Base-by-base conservation (phyloP, 805 yeast genomes). In the Ogataea naganishii region DNA sequence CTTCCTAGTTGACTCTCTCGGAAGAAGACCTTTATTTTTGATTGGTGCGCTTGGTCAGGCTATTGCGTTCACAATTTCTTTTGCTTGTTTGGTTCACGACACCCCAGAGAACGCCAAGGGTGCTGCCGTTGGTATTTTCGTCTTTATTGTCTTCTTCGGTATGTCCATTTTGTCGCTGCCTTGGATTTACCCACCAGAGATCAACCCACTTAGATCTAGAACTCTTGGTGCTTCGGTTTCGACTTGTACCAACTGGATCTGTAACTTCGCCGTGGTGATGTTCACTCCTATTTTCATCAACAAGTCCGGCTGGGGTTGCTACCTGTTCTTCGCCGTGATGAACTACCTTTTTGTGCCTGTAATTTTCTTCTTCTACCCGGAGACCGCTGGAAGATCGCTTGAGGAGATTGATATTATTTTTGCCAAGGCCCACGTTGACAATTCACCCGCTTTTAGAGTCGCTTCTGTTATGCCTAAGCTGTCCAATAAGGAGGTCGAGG, bases 391-490 rank as follows among this genome's bases (percentile, higher is more conserved):
- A 29, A 69, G 84, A 51, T 65, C 80, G 22, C 65, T 80, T 54
- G 88, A 80, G 53, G 84, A 78, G 47, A 70, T 80, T 51, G 88
- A 80, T 49, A 75, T 76, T 47, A 75, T 80, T 33, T 73, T 58
- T 39, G 81, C 82, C 46, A 72, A 70, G 56, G 69, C 80, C 6
- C 48, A 39, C 34, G 64, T 56, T 26, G 86, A 80, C 37, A 64
- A 66, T 29, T 66, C 65, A 40, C 67, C 64, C 38, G 72, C 79
- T 20, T 78, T 65, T 68, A 63, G 72, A 51, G 78, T 80, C 27
- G 86, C 86, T 29, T 62, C 66, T 23, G 58, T 65, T 32, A 44
- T 79, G 64, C 84, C 84, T 23, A 69, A 66, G 50, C 62, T 80
- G 35, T 49, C 69, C n/a, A 52, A 53, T 37, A 57, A 60, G 34